These are phyloP conservation scores for Mediolabrus comicus DNA, from an alignment of 108 stramenopile species.

Conservation along the genomic window DNA sequence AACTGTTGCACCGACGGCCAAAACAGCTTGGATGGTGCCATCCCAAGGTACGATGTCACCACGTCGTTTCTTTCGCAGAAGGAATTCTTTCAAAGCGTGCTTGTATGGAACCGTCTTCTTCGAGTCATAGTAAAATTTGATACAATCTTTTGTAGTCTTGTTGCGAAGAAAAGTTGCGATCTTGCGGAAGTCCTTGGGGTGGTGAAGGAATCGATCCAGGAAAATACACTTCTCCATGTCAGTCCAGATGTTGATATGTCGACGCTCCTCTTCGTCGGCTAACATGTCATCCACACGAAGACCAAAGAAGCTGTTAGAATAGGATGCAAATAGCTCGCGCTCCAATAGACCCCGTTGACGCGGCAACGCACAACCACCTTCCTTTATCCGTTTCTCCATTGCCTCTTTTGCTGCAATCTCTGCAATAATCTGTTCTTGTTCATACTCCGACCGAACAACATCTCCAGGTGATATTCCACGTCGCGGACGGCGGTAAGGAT, in stretches of 20 bases:
- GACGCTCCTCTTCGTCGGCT: conserved; percentile 49
- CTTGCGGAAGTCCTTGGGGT: conserved; percentile 94
- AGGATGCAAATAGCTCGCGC: conserved; percentile 58
- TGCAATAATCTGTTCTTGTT: conserved; percentile 89
- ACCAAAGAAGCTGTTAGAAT: conserved; percentile 61
- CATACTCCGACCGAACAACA: conserved; percentile 82
- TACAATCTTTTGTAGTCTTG: conserved; percentile 88
- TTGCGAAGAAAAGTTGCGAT: conserved; percentile 91
- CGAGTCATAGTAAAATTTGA: conserved; percentile 94
- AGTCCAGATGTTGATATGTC: conserved; percentile 76
- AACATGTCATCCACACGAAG: conserved; percentile 57
- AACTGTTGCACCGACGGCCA: conserved; percentile 71
- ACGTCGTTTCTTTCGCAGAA: conserved; percentile 74
- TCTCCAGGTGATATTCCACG: conserved; percentile 49
- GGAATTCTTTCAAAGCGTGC: conserved; percentile 78
- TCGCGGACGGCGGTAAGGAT: conserved; percentile 82
- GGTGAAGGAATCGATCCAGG: conserved; percentile 94
- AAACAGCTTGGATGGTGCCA: conserved; percentile 75
- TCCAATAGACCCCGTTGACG: conserved; percentile 65
- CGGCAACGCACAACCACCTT: conserved; percentile 75
- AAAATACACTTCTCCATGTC: conserved; percentile 99
- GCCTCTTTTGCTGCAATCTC: conserved; percentile 85
- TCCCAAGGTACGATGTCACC: conserved; percentile 76
- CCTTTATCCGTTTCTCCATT: conserved; percentile 81
- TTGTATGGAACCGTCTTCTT: conserved; percentile 88